Evolutionary conservation across 2,329 filamentous ascomycete genomes (phyloP).

Genomic region (Colletotrichum chrysophilum): DNA sequence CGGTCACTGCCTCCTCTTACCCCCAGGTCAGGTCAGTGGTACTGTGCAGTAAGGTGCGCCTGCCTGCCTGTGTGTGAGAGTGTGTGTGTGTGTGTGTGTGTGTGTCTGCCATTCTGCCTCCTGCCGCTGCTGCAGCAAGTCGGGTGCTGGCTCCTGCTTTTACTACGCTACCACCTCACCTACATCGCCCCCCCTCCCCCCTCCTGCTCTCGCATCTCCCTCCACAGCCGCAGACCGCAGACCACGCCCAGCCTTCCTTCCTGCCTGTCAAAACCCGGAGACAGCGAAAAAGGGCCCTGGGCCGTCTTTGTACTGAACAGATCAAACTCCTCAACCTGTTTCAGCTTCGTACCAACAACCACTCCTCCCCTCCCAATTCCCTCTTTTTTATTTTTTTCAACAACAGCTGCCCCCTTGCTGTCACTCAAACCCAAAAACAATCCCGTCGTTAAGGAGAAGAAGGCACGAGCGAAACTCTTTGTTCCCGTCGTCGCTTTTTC

Average conservation of each 20-base stretch:
- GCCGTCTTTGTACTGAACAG: constrained; percentile 32
- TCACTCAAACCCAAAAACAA: constrained; percentile 1
- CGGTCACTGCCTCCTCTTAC: neutral
- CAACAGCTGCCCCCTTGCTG: constrained; percentile 12
- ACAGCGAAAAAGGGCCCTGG: constrained; percentile 24
- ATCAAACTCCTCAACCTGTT: constrained; percentile 41
- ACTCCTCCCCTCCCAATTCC: constrained; percentile 23
- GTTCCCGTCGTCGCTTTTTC: neutral
- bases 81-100: neutral
- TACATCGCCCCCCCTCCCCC: neutral
- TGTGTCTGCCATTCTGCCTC: neutral
- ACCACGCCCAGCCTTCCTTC: neutral
- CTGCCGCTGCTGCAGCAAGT: neutral
- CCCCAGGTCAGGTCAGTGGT: neutral
- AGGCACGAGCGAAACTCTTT: neutral
- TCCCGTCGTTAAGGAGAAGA: neutral
- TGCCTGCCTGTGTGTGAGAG: neutral
- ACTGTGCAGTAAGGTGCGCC: neutral
- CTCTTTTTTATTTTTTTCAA: constrained; percentile 24
- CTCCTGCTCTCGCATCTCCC: neutral
- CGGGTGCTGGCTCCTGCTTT: neutral
- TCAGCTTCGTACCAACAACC: constrained; percentile 32
- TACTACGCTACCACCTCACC: neutral
- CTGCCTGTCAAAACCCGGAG: constrained; percentile 19
- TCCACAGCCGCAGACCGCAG: neutral